Conservation (phyloP, 1,139 yeast genomes). For the Petasospora rhodanensis region DNA sequence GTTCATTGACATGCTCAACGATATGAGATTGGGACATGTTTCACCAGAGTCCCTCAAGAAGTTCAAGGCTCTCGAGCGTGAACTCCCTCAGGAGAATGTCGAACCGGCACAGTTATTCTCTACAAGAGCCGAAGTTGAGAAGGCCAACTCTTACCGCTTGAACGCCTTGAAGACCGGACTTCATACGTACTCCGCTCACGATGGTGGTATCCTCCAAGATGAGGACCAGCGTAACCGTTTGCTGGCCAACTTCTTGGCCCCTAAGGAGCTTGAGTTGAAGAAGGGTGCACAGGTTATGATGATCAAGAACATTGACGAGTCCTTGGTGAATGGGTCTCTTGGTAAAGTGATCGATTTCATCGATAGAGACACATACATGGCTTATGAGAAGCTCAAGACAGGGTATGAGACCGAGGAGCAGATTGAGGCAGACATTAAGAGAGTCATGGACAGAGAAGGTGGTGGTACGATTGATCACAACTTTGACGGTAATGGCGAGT, state of each 20-base stretch:
- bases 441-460: too few relatives aligned
- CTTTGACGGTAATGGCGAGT: slow-evolving; percentile 14
- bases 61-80: slow-evolving; percentile 54
- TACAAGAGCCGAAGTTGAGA: slow-evolving; percentile 78
- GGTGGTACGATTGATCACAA: too few relatives aligned
- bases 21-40: slow-evolving; percentile 73
- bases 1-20: slow-evolving; percentile 82
- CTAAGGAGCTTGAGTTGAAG: slow-evolving; percentile 56
- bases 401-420: too few relatives aligned
- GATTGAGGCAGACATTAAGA: too few relatives aligned
- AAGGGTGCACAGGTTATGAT: slow-evolving; percentile 95
- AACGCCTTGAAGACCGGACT: slow-evolving; percentile 41
- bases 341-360: slow-evolving; percentile 82
- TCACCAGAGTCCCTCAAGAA: slow-evolving; percentile 47
- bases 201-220: slow-evolving; percentile 54
- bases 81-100: slow-evolving; percentile 62
- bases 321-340: slow-evolving; percentile 86
- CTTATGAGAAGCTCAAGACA: slow-evolving; percentile 29
- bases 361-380: slow-evolving; percentile 48
- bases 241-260: slow-evolving; percentile 70
- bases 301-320: slow-evolving; percentile 82
- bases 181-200: slow-evolving; percentile 49
- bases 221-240: slow-evolving; percentile 39
- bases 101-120: slow-evolving; percentile 86
- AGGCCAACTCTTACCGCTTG: slow-evolving; percentile 62